phyloP scores from a whole-genome alignment of 2,329 filamentous ascomycete species.

The Trichoderma sp. region DNA sequence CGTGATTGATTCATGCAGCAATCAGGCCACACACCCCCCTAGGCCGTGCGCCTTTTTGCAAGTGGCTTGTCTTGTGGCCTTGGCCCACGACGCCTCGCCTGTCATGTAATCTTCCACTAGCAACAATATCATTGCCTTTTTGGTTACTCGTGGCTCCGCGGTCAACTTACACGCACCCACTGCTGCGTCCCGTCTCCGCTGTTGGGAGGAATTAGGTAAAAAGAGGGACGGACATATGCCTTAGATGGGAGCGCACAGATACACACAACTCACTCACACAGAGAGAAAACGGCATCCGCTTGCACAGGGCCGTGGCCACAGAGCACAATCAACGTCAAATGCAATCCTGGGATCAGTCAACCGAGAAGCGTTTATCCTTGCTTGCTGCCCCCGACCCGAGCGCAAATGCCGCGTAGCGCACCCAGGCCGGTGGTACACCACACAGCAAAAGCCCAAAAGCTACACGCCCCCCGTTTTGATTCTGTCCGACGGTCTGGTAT shows the following conservation, averaged over 20 bases:
- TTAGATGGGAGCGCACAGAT: not conserved
- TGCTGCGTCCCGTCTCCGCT: not conserved
- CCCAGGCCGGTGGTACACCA: not conserved
- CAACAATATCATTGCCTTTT: not conserved
- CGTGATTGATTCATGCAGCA: slow-evolving; percentile 2
- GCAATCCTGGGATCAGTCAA: not conserved
- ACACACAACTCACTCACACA: not conserved
- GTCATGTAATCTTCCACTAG: not conserved
- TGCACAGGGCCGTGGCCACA: not conserved
- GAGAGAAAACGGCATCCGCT: not conserved
- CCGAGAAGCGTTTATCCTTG: not conserved
- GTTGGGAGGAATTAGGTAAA: not conserved
- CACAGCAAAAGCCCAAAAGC: not conserved
- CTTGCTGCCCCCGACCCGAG: not conserved
- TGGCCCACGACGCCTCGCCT: not conserved
- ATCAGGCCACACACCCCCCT: not conserved
- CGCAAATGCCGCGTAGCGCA: slow-evolving; percentile 12
- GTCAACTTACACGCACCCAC: not conserved
- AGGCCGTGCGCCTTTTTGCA: not conserved
- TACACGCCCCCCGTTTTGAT: not conserved
- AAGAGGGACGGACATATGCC: not conserved
- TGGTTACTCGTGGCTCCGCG: not conserved
- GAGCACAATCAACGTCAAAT: not conserved
- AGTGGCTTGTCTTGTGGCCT: not conserved
- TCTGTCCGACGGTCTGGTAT: not conserved